phyloP scores from a whole-genome alignment of 768 basidiomycete species.

The Suillus occidentalis region DNA sequence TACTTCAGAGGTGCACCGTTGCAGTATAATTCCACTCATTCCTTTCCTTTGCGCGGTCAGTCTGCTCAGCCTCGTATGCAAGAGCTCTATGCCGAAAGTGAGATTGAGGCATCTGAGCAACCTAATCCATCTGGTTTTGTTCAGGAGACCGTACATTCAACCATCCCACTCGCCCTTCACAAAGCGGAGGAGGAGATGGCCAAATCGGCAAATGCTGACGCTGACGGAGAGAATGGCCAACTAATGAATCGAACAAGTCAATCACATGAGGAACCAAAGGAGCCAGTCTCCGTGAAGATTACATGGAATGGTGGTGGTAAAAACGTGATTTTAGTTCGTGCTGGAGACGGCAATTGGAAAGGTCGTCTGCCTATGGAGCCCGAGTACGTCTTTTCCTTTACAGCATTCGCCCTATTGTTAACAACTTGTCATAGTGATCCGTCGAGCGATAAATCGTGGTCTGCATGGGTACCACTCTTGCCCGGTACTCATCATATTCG shows the following conservation, averaged over 20 bases:
- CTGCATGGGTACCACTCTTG: constrained; percentile 51
- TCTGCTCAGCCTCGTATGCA: constrained; percentile 42
- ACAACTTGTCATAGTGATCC: constrained; percentile 26
- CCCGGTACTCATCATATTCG: constrained; percentile 94
- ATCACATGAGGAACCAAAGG: constrained; percentile 27
- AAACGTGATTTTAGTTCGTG: constrained; percentile 65
- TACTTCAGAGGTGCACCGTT: constrained; percentile 37
- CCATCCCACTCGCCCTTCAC: constrained; percentile 56
- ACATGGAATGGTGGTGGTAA: constrained; percentile 67
- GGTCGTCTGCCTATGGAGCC: constrained; percentile 63
- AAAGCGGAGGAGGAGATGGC: constrained; percentile 34
- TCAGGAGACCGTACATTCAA: constrained; percentile 60
- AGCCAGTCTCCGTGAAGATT: constrained; percentile 48
- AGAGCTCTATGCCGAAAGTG: constrained; percentile 42
- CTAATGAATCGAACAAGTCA: constrained; percentile 16
- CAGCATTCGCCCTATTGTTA: constrained; percentile 13
- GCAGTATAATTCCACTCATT: constrained; percentile 45
- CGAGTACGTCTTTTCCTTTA: constrained; percentile 46
- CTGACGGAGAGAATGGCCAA: constrained; percentile 22
- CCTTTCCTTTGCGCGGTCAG: constrained; percentile 38
- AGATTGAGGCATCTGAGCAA: constrained; percentile 30
- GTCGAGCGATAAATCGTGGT: constrained; percentile 37
- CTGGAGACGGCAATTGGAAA: constrained; percentile 77
- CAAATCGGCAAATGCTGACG: constrained; percentile 12
- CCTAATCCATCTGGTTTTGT: constrained; percentile 41